These are phyloP conservation scores for Nicotiana tabacum DNA, from an alignment of 257 asterid species.

Conservation along the genomic window DNA sequence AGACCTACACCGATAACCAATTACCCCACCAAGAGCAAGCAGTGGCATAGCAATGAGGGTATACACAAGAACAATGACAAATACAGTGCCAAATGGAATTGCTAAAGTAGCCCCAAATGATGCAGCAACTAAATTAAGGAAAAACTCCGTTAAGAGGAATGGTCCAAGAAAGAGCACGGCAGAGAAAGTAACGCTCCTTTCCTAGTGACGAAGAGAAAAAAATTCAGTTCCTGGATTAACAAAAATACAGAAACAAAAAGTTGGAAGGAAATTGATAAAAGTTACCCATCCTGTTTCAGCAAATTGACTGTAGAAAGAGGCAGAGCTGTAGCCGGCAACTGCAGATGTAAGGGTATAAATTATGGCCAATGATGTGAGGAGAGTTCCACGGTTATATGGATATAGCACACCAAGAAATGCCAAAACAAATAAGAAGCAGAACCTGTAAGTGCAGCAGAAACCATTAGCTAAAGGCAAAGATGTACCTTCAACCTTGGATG, in stretches of 20 bases:
- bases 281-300: slow-evolving; percentile 69
- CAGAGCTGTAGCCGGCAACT: slow-evolving; percentile 64
- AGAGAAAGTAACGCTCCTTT: slow-evolving; percentile 38
- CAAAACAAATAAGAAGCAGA: slow-evolving; percentile 45
- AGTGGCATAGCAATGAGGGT: slow-evolving; percentile 60
- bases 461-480: background rate
- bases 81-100: slow-evolving; percentile 61
- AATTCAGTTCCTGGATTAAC: background rate
- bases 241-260: background rate
- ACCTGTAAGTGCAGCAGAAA: slow-evolving; percentile 40
- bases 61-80: slow-evolving; percentile 39
- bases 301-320: slow-evolving; percentile 59
- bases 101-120: slow-evolving; percentile 53
- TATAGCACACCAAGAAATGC: slow-evolving; percentile 54
- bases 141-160: slow-evolving; percentile 31
- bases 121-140: slow-evolving; percentile 52
- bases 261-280: slow-evolving; percentile 6
- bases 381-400: slow-evolving; percentile 74
- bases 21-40: slow-evolving; percentile 50
- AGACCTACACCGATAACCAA: slow-evolving; percentile 48
- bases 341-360: slow-evolving; percentile 61
- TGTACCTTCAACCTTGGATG: background rate
- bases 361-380: slow-evolving; percentile 43
- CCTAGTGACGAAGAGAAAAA: slow-evolving; percentile 36
- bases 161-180: slow-evolving; percentile 59